A percentile compares a stretch with the other conserved stretches of the same genome.
Conservation (phyloP, 1,284 basidiomycete genomes). For the Ustilago cynodontis region DNA sequence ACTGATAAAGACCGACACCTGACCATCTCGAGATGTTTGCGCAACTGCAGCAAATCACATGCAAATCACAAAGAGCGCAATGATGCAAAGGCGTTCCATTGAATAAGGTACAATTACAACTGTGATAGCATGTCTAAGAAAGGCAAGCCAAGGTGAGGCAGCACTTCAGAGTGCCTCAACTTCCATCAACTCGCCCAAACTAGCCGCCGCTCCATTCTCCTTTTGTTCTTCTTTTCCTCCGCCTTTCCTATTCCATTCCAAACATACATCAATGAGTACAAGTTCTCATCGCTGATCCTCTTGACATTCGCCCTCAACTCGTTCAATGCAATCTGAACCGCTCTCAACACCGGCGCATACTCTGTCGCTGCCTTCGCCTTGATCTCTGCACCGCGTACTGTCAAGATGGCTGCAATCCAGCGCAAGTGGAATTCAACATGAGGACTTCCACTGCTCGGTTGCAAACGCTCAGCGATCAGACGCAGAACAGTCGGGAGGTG, state of each 20-base stretch:
- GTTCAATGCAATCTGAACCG: constrained; percentile 62
- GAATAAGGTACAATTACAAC: too few relatives aligned
- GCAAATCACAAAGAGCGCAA: too few relatives aligned
- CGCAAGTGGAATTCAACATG: constrained; percentile 68
- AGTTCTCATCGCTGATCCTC: constrained; percentile 61
- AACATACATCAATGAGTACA: constrained; percentile 62
- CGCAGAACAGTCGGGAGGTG: constrained; percentile 56
- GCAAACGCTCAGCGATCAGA: constrained; percentile 59
- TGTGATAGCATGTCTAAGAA: too few relatives aligned
- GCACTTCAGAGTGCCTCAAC: constrained; percentile 32
- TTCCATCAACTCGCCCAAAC: constrained; percentile 44
- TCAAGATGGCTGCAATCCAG: constrained; percentile 66
- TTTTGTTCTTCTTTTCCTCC: constrained; percentile 8
- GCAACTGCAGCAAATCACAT: too few relatives aligned
- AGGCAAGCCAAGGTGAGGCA: too few relatives aligned
- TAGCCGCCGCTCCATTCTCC: constrained; percentile 23
- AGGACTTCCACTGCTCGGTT: constrained; percentile 61
- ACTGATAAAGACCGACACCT: too few relatives aligned
- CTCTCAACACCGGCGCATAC: constrained; percentile 60
- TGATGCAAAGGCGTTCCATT: too few relatives aligned
- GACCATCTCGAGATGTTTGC: too few relatives aligned
- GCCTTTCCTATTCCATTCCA: constrained; percentile 56
- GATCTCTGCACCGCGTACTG: constrained; percentile 57
- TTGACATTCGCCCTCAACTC: constrained; percentile 66
- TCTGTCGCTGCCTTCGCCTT: constrained; percentile 51